Evolutionary conservation across 257 asterid genomes (phyloP).

Genomic region (Rauvolfia tetraphylla): DNA sequence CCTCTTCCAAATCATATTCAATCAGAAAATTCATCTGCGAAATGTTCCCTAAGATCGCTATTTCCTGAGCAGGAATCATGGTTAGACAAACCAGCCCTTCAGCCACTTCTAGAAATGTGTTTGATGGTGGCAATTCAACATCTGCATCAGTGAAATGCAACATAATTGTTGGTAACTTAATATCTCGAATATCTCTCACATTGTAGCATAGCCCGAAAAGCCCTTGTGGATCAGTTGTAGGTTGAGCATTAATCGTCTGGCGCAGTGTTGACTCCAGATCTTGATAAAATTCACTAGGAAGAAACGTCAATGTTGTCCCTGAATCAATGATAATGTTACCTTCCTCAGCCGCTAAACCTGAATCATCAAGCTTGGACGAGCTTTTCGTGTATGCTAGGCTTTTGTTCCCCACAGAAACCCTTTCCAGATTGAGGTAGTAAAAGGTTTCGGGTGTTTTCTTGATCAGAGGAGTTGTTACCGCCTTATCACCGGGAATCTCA

Average conservation of each 20-base stretch:
- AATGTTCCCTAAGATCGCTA: slow-evolving; percentile 47
- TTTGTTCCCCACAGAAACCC: slow-evolving; percentile 29
- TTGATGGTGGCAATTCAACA: slow-evolving; percentile 26
- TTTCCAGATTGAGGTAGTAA: slow-evolving; percentile 45
- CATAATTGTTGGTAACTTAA: slow-evolving; percentile 22
- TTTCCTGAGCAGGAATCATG: slow-evolving; percentile 15
- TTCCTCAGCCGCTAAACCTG: background rate
- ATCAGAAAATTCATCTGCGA: slow-evolving; percentile 38
- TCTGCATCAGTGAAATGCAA: slow-evolving; percentile 52
- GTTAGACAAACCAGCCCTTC: slow-evolving; percentile 38
- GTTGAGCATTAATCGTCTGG: slow-evolving; percentile 12
- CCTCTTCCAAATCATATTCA: slow-evolving; percentile 50
- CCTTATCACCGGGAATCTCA: slow-evolving; percentile 21
- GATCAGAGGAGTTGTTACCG: slow-evolving; percentile 42
- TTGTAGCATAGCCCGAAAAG: slow-evolving; percentile 33
- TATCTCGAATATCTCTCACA: background rate
- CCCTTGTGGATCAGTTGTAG: slow-evolving; percentile 12
- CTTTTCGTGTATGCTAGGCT: background rate
- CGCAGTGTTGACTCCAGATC: slow-evolving; percentile 21
- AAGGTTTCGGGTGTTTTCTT: slow-evolving; percentile 26
- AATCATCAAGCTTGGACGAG: too few species aligned
- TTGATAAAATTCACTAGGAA: slow-evolving; percentile 27
- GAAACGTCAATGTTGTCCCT: slow-evolving; percentile 46
- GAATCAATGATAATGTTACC: slow-evolving; percentile 64
- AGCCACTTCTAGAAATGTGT: slow-evolving; percentile 36